These are phyloP conservation scores for Phytophthora syringae DNA, from an alignment of 352 stramenopile genomes.

Conservation along the genomic window DNA sequence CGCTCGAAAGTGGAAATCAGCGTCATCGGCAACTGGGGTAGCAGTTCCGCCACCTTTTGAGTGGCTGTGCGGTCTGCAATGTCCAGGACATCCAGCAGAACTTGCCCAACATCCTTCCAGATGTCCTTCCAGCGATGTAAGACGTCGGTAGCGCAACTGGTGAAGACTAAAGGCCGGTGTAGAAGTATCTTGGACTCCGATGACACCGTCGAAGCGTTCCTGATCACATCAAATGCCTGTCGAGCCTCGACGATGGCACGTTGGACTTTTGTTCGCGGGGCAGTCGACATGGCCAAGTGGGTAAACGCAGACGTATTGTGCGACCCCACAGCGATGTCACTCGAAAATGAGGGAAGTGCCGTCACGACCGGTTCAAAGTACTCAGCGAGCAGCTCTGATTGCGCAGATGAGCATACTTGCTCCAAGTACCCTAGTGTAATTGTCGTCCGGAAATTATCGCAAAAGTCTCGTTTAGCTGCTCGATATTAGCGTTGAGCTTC, in stretches of 20 bases:
- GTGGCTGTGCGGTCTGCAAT: slow-evolving; percentile 21
- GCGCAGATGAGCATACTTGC: slow-evolving; percentile 41
- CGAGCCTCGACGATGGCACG: slow-evolving; percentile 57
- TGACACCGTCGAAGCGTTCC: slow-evolving; percentile 71
- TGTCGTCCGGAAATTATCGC: slow-evolving; percentile 63
- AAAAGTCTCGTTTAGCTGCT: slow-evolving; percentile 70
- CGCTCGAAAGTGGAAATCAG: slow-evolving; percentile 31
- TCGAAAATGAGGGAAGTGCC: slow-evolving; percentile 47
- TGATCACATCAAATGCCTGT: slow-evolving; percentile 60
- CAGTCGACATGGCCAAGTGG: slow-evolving; percentile 3
- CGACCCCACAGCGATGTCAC: slow-evolving; percentile 22
- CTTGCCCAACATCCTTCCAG: slow-evolving; percentile 56
- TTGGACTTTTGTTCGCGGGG: slow-evolving; percentile 45
- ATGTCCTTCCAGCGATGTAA: slow-evolving; percentile 56
- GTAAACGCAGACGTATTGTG: background rate
- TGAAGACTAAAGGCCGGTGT: slow-evolving; percentile 54
- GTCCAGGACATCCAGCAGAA: slow-evolving; percentile 57
- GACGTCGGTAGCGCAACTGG: slow-evolving; percentile 50
- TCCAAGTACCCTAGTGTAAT: slow-evolving; percentile 66
- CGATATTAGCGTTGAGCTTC: slow-evolving; percentile 71
- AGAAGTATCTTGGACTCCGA: slow-evolving; percentile 77
- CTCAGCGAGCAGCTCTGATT: slow-evolving; percentile 53
- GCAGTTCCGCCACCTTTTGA: background rate
- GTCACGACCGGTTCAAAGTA: slow-evolving; percentile 69
- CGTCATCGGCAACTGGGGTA: slow-evolving; percentile 3